Base-by-base conservation (phyloP, 2,329 filamentous ascomycete genomes). In the Leptoxyphium fumago region DNA sequence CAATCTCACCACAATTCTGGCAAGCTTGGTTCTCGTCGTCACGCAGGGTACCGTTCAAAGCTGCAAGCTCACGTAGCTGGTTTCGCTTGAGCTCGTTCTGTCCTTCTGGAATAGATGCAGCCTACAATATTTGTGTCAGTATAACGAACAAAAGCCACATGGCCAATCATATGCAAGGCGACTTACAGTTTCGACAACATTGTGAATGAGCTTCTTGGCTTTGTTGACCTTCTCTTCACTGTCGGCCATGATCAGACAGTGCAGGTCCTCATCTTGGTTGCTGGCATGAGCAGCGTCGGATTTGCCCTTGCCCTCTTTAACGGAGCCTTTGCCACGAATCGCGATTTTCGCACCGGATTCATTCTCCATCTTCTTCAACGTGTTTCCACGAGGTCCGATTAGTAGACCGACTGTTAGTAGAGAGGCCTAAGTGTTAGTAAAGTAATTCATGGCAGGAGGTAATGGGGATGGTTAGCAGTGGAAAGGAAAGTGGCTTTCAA, bases 201-300 rank as follows among this genome's bases (percentile, higher is more conserved):
- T 95, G 68, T 98, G 89, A 51, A 98, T 94, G 49, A 96, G 69
- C 68, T 94, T 87, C 73, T 96, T 98, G 53, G 91, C 91, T 69
- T 96, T 98, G 72, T 94, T 94, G 63, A 98, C 88, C 71, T 98
- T 98, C 50, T 98, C 91, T 70, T 98, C 93, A 32, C 89, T 96
- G 61, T 98, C 91, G 60, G 91, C 91, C 91, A 98, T 98, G 70
- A 98, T 96, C 63, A 98, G 72, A 68, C 91, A 98, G 69, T 98
- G 91, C 46, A 98, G 75, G 64, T 98, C 91, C 70, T 98, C 91
- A 72, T 98, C 91, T 75, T 98, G 91, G 74, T 98, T 98, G 76
- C 91, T 96, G 65, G 89, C 87, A 68, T 98, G 91, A 70, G 91
- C 91, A 58, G 91, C 91, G 66, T 98, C 91, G 71, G 91, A 96